Evolutionary conservation across 768 basidiomycete species (phyloP).

Genomic region (Ramaria sp.): DNA sequence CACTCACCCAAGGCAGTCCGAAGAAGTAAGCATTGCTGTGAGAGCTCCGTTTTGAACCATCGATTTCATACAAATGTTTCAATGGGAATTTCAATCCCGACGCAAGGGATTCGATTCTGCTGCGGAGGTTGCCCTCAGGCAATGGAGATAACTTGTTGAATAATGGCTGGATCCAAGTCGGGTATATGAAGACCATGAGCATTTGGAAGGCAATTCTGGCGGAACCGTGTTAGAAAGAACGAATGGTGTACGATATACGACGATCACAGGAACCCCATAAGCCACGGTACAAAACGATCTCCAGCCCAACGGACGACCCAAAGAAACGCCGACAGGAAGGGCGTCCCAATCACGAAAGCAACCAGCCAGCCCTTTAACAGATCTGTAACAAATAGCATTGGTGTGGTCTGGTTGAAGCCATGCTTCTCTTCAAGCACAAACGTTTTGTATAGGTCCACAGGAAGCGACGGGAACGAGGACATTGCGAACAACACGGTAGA

Average conservation of each 20-base stretch:
- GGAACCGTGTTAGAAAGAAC: background rate
- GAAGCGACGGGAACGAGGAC: slow-evolving; percentile 60
- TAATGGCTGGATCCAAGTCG: slow-evolving; percentile 83
- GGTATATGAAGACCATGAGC: slow-evolving; percentile 72
- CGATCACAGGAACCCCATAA: slow-evolving; percentile 82
- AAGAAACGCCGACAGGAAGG: slow-evolving; percentile 81
- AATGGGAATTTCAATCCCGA: slow-evolving; percentile 82
- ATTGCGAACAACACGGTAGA: slow-evolving; percentile 53
- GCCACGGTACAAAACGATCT: slow-evolving; percentile 82
- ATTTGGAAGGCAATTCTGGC: slow-evolving; percentile 73
- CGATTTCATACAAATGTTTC: slow-evolving; percentile 92
- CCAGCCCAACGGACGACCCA: slow-evolving; percentile 91
- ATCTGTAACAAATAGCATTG: slow-evolving; percentile 64
- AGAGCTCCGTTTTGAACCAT: slow-evolving; percentile 90
- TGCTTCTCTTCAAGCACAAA: slow-evolving; percentile 93
- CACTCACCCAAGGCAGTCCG: slow-evolving; percentile 79
- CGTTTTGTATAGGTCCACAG: slow-evolving; percentile 74
- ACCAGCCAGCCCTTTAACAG: slow-evolving; percentile 71
- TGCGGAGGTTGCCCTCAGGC: slow-evolving; percentile 62
- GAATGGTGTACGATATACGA: background rate
- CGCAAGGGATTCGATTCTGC: slow-evolving; percentile 69
- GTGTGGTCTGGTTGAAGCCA: slow-evolving; percentile 94
- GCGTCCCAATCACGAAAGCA: slow-evolving; percentile 62
- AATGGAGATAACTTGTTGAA: slow-evolving; percentile 97
- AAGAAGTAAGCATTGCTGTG: slow-evolving; percentile 99